phyloP scores from a whole-genome alignment of 192 early-diverging fungal species.

The Blastocladiella britannica region DNA sequence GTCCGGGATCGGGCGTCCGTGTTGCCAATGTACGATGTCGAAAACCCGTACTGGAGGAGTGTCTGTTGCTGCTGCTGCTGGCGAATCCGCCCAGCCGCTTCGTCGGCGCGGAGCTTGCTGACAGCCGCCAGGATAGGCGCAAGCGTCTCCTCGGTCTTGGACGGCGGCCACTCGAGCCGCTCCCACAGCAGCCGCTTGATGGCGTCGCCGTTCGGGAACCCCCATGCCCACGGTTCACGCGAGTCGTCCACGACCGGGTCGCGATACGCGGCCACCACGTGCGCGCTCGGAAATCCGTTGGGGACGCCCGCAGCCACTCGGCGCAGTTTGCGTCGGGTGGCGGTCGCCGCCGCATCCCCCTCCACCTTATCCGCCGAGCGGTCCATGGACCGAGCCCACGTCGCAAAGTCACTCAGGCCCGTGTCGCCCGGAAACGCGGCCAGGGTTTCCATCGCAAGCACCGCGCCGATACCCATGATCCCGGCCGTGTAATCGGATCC shows the following conservation, averaged over 20 bases:
- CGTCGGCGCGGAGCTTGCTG: too few relatives aligned
- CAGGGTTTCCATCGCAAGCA: constrained; percentile 75
- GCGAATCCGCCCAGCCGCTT: too few relatives aligned
- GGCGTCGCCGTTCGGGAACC: constrained; percentile 40
- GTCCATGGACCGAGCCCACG: constrained; percentile 30
- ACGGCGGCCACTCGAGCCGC: background rate
- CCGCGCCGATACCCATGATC: constrained; percentile 63
- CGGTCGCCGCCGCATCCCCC: background rate
- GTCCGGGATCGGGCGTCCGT: too few relatives aligned
- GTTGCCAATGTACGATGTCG: too few relatives aligned
- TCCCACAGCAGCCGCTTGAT: constrained; percentile 10
- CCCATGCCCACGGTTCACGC: constrained; percentile 40
- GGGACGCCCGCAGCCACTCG: constrained; percentile 34
- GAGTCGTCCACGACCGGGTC: constrained; percentile 53
- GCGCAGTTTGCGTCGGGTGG: constrained; percentile 7
- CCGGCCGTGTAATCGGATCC: constrained; percentile 97
- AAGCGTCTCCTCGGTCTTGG: too few relatives aligned
- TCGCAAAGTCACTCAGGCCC: constrained; percentile 26
- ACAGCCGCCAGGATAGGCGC: too few relatives aligned
- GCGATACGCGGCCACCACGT: constrained; percentile 57
- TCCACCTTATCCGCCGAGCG: constrained; percentile 1
- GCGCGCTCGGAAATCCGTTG: constrained; percentile 52
- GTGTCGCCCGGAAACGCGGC: constrained; percentile 34
- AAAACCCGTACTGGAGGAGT: too few relatives aligned
- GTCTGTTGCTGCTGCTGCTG: too few relatives aligned